Percentiles rank a stretch among this genome's conserved stretches.
phyloP scores from a whole-genome alignment of 1,284 basidiomycete genomes.

The Ceratorhiza oryzae-sativae region DNA sequence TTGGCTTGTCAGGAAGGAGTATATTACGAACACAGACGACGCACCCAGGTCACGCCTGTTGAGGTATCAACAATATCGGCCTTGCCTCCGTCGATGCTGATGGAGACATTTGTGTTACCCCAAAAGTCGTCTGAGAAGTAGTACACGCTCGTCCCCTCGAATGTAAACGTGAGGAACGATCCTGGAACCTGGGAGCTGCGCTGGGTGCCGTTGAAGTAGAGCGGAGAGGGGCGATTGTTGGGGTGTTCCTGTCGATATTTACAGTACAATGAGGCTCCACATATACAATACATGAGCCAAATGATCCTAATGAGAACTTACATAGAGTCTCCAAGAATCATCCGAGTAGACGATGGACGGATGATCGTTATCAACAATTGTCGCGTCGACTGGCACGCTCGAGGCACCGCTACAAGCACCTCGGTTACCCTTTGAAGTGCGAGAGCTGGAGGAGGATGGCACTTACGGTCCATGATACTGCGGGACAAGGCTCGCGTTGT shows the following conservation, averaged over 20 bases:
- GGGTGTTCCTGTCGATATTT: background rate
- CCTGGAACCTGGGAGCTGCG: background rate
- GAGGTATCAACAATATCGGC: background rate
- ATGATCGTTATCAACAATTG: background rate
- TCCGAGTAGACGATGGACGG: background rate
- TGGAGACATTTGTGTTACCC: background rate
- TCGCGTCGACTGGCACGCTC: background rate
- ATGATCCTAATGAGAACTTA: background rate
- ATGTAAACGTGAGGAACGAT: background rate
- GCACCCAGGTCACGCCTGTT: background rate
- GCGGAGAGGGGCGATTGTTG: background rate
- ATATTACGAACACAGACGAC: background rate
- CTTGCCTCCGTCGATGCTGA: slow-evolving; percentile 13
- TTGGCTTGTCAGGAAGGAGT: background rate
- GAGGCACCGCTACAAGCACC: background rate
- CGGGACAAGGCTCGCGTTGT: background rate
- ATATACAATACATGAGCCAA: too few species aligned
- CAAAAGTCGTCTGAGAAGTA: slow-evolving; percentile 14
- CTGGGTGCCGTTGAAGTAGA: background rate
- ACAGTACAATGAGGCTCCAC: too few species aligned
- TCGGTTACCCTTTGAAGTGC: background rate
- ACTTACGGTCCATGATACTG: background rate
- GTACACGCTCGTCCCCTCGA: slow-evolving; percentile 16
- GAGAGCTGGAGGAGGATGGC: background rate
- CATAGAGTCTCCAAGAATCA: background rate